These are phyloP conservation scores for Fraxinus americana DNA, from an alignment of 257 asterid genomes.

Conservation along the genomic window DNA sequence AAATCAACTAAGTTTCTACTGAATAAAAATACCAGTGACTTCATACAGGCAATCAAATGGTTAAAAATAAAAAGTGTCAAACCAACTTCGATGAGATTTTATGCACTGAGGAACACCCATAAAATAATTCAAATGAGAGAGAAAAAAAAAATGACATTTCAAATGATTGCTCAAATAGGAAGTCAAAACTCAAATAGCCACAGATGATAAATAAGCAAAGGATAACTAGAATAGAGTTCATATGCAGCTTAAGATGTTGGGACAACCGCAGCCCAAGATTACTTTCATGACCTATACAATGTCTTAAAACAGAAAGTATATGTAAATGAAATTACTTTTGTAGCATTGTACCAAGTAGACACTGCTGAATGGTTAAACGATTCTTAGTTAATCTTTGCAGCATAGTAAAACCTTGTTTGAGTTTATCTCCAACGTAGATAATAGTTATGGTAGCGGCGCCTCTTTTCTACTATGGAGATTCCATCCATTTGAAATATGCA, in stretches of 20 bases:
- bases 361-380: neutral
- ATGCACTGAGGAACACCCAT: too few species aligned
- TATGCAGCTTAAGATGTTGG: neutral
- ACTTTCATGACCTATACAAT: neutral
- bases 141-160: too few species aligned
- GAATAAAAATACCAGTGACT: neutral
- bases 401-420: neutral
- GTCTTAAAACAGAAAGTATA: neutral
- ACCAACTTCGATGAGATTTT: too few species aligned
- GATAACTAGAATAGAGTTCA: neutral
- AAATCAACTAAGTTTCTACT: constrained; percentile 11
- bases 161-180: neutral
- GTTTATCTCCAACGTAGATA: neutral
- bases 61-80: too few species aligned
- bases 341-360: neutral
- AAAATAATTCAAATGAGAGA: too few species aligned
- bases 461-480: neutral
- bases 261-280: neutral
- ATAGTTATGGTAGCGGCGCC: neutral
- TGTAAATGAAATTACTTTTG: neutral
- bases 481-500: neutral
- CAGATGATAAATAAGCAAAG: neutral
- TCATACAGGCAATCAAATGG: too few species aligned
- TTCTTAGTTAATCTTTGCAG: neutral
- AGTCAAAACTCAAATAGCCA: neutral